Base-by-base conservation (phyloP, 192 early-diverging fungal genomes). In the Haplosporangium gracile region DNA sequence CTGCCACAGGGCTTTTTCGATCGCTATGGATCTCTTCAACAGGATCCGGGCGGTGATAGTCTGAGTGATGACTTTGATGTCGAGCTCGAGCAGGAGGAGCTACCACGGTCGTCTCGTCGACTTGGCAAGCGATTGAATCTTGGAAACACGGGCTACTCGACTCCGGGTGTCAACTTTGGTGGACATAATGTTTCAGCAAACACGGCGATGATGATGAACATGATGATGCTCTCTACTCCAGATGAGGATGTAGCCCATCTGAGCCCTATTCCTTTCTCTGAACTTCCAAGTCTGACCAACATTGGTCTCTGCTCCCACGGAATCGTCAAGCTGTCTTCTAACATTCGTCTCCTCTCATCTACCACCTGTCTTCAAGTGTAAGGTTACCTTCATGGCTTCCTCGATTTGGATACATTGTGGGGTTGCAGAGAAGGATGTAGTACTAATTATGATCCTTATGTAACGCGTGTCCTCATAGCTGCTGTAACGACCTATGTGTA, bases 331-430 rank as follows among this genome's bases (percentile, higher is more conserved):
- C 82, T 97, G 36, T 93, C 93, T 57, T 90, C 91, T 16, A 95
- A 95, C 77, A 93, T 97, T 74, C 94, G 94, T 15, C 92, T 95
- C 53, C 86, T 96, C 11, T 72, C 72, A 20, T 88, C 88, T 20
- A 91, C 93, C 15, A 93, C 93, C 2, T 89, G 90, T 45, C 82
- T 97, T 3, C 91, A 95, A 74, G 74, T 97, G 95, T 96, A 93
- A 90, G 92, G 85, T 18, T 70, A 42, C 42, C 45, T n/a, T 74
- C 68, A 34, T 43, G 74, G 69, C 22, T 82, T 72, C 68, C 49
- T 55, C 11, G 24, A 24, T 47, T 68, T 68, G 16, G 49, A 26
- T n/a, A 57, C 1, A 5, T 5, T 57, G 22, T 26, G 0, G 6
- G 15, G 45, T 18, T 57, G 22, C 4, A 15, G 40, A 24, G 34